Evolutionary conservation across 208 protist species (phyloP).

Genomic region (Acanthamoeba lugdunensis): DNA sequence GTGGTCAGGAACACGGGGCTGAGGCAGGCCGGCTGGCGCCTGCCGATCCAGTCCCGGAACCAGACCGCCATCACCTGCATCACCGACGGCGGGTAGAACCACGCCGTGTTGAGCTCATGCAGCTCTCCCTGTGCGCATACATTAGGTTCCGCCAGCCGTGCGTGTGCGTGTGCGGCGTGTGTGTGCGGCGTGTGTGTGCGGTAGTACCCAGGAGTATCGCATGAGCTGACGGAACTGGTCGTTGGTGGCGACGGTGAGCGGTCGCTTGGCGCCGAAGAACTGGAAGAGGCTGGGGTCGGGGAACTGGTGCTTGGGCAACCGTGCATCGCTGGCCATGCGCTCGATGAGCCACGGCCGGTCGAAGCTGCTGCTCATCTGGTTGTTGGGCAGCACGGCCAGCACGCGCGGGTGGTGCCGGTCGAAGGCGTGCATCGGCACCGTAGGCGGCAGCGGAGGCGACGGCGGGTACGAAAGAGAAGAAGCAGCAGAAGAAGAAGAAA

Average conservation of each 20-base stretch:
- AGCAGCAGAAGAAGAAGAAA: too few relatives aligned
- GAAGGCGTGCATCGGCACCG: conserved; percentile 19
- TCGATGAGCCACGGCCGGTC: conserved; percentile 44
- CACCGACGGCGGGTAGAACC: conserved; percentile 6
- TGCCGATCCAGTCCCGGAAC: neutral
- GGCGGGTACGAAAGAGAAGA: neutral
- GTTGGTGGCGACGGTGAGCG: neutral
- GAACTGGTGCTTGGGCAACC: conserved; percentile 24
- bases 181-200: too few relatives aligned
- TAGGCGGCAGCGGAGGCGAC: conserved; percentile 1
- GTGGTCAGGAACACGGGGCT: neutral
- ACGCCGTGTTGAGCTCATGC: neutral
- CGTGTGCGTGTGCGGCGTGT: too few relatives aligned
- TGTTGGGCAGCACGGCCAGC: neutral
- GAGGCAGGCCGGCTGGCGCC: neutral
- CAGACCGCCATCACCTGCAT: neutral
- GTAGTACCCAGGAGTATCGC: neutral
- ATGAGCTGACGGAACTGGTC: neutral
- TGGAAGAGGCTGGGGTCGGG: neutral
- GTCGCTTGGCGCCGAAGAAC: neutral
- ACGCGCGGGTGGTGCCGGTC: conserved; percentile 3
- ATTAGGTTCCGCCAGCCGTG: too few relatives aligned
- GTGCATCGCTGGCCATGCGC: neutral
- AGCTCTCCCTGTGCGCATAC: too few relatives aligned
- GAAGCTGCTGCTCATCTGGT: neutral